phyloP scores from a whole-genome alignment of 495 filamentous ascomycete genomes.

The Xylaria palmicola region DNA sequence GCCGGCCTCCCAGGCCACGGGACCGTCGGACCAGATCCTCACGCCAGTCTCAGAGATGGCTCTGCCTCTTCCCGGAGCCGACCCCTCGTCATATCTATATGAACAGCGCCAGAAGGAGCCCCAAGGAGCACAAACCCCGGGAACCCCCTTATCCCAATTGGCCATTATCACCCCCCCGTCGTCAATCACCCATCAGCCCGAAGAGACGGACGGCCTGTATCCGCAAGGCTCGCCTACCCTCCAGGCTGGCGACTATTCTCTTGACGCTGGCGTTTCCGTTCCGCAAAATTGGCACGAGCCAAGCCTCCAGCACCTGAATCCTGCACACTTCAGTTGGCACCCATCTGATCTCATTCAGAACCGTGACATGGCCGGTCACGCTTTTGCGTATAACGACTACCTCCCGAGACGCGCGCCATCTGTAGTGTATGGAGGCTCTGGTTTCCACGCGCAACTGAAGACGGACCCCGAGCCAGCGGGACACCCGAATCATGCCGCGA shows the following conservation, averaged over 20 bases:
- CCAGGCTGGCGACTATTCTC: no score
- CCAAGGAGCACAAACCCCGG: no score
- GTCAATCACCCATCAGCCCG: no score
- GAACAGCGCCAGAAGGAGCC: neutral
- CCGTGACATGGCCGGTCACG: neutral
- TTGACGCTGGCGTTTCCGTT: no score
- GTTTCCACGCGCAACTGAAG: neutral
- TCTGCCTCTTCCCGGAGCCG: neutral
- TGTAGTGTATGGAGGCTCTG: neutral
- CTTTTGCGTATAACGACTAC: neutral
- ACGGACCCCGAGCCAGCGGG: neutral
- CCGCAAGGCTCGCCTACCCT: no score
- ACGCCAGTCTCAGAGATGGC: neutral
- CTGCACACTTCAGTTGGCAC: neutral
- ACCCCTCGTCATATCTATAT: neutral
- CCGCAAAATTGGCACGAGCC: no score
- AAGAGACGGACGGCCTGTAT: no score
- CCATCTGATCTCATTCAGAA: neutral
- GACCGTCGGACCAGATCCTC: neutral
- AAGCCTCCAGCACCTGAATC: neutral
- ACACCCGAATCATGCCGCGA: no score
- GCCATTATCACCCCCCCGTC: no score
- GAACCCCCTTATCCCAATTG: no score
- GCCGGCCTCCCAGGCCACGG: slow-evolving; percentile 14
- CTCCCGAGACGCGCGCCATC: neutral